Evolutionary conservation across 2,329 filamentous ascomycete species (phyloP).

Genomic region (Setomelanomma holmii): DNA sequence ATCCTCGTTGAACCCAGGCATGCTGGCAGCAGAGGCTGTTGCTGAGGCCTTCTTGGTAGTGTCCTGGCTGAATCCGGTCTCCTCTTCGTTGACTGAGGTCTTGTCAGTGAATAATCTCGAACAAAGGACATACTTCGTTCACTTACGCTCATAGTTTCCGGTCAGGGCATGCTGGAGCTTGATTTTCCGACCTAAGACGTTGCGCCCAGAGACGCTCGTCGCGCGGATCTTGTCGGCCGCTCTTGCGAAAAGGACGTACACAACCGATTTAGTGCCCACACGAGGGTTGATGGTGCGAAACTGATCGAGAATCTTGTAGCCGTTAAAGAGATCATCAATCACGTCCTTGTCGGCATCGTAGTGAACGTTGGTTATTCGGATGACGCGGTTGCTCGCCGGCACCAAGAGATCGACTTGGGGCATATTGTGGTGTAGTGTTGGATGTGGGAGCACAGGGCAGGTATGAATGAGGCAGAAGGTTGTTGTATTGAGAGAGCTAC

Average conservation of each 20-base stretch:
- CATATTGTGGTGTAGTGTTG: no score
- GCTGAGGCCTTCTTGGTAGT: not conserved
- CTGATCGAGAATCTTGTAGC: not conserved
- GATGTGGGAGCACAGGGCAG: no score
- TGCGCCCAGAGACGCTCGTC: not conserved
- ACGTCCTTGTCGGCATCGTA: not conserved
- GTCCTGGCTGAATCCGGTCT: not conserved
- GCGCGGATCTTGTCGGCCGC: not conserved
- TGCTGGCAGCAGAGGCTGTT: not conserved
- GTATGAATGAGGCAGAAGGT: no score
- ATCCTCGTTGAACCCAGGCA: not conserved
- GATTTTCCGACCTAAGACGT: not conserved
- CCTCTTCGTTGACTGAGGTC: not conserved
- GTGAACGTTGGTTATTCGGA: conserved; percentile 6
- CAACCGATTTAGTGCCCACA: not conserved
- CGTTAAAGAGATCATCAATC: not conserved
- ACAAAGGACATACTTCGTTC: not conserved
- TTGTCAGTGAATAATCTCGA: not conserved
- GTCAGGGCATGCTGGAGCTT: conserved; percentile 1
- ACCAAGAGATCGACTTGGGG: not conserved
- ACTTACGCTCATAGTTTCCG: conserved; percentile 1
- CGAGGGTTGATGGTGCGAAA: not conserved
- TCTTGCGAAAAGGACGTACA: conserved; percentile 3
- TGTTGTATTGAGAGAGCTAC: not conserved
- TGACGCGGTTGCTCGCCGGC: conserved; percentile 1